Conservation (phyloP, 495 filamentous ascomycete genomes). For the Cercophora newfieldiana region DNA sequence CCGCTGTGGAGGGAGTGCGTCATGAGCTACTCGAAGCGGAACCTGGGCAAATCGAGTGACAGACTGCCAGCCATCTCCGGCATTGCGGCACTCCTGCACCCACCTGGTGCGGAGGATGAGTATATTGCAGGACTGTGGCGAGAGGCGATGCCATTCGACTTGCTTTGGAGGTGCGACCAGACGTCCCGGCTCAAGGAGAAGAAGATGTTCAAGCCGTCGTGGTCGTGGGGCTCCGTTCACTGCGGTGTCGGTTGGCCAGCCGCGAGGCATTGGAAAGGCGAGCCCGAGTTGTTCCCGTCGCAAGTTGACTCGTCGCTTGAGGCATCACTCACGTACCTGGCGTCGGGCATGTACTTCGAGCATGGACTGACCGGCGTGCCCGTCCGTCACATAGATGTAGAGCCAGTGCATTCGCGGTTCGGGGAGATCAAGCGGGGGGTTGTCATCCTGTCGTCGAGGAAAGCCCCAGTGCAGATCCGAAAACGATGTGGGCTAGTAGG, state of each 20-base stretch:
- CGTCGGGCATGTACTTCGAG: slow-evolving; percentile 5
- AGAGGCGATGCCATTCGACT: slow-evolving; percentile 3
- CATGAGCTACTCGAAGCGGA: slow-evolving; percentile 10
- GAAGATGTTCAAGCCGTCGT: slow-evolving; percentile 1
- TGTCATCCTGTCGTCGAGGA: neutral
- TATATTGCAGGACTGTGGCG: neutral
- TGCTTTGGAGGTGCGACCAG: slow-evolving; percentile 9
- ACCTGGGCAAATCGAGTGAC: slow-evolving; percentile 1
- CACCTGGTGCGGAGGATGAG: neutral
- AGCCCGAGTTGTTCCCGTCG: neutral
- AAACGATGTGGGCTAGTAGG: neutral
- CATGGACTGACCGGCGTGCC: slow-evolving; percentile 1
- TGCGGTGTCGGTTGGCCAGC: slow-evolving; percentile 6
- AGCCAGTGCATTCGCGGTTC: neutral
- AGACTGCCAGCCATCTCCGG: slow-evolving; percentile 5
- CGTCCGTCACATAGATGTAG: neutral
- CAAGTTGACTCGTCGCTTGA: neutral
- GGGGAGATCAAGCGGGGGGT: slow-evolving; percentile 6
- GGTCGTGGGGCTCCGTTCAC: slow-evolving; percentile 4
- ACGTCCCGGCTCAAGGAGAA: neutral
- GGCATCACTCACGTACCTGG: neutral
- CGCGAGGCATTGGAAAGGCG: neutral
- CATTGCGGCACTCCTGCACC: neutral
- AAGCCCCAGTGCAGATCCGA: neutral
- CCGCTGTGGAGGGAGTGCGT: slow-evolving; percentile 10